Percentiles rank a stretch among this genome's conserved stretches.
These are phyloP conservation scores for Pezicula radicicola DNA, from an alignment of 2,329 filamentous ascomycete genomes.

Conservation along the genomic window DNA sequence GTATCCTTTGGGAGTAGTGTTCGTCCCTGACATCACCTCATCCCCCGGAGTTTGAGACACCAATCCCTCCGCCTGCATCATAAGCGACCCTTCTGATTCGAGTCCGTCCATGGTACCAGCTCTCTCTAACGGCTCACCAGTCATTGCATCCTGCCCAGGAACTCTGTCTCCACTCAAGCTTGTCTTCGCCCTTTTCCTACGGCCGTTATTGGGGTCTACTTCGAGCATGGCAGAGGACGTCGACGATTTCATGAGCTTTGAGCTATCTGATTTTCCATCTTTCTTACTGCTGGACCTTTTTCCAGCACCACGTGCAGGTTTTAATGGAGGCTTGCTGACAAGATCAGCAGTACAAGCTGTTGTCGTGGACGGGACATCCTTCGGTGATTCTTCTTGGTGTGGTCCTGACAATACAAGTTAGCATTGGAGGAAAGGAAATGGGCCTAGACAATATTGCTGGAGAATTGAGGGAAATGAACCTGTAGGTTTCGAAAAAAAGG, in stretches of 20 bases:
- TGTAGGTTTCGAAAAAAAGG: slow-evolving; percentile 26
- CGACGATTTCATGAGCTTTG: background rate
- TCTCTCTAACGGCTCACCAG: too few relatives aligned
- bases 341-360: background rate
- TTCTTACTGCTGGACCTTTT: background rate
- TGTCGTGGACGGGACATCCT: background rate
- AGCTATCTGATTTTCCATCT: background rate
- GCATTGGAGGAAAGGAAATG: too few relatives aligned
- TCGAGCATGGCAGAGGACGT: slow-evolving; percentile 14
- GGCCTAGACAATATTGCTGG: too few relatives aligned
- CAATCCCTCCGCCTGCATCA: too few relatives aligned
- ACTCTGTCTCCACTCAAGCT: slow-evolving; percentile 23
- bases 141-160: slow-evolving; percentile 8
- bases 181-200: slow-evolving; percentile 43
- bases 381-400: background rate
- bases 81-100: too few relatives aligned
- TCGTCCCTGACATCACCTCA: too few relatives aligned
- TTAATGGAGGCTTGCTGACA: background rate
- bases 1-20: too few relatives aligned
- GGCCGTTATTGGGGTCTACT: slow-evolving; percentile 26
- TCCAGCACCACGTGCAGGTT: background rate
- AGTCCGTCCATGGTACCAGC: too few relatives aligned
- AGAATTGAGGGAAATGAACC: slow-evolving; percentile 16
- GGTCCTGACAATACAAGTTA: background rate
- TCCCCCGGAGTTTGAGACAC: too few relatives aligned